Evolutionary conservation across 2,329 filamentous ascomycete genomes (phyloP).

Genomic region (Stachybotrys chartarum): DNA sequence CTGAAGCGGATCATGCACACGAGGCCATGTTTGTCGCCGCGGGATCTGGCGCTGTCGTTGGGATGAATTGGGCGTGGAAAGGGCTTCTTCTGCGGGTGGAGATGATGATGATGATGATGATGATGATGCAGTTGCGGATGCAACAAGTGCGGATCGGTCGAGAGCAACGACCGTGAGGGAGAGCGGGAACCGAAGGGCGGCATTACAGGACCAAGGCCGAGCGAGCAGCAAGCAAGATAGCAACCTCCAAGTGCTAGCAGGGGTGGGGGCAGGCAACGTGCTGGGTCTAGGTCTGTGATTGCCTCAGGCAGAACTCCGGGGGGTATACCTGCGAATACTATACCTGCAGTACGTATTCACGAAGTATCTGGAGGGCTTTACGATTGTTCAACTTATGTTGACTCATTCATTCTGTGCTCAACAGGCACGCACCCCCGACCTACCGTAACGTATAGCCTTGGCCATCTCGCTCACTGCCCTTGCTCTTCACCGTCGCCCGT

Average conservation of each 20-base stretch:
- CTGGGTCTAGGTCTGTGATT: neutral
- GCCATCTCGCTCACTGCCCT: no score
- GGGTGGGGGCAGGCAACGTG: neutral
- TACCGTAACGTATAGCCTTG: no score
- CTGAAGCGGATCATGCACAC: constrained; percentile 22
- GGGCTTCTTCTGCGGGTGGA: neutral
- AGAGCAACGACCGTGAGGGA: neutral
- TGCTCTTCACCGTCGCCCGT: no score
- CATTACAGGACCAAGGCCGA: neutral
- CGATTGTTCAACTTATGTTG: no score
- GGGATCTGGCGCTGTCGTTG: constrained; percentile 3
- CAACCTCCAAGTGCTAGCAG: neutral
- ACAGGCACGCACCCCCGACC: no score
- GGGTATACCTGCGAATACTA: neutral
- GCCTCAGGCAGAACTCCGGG: neutral
- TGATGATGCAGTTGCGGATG: neutral
- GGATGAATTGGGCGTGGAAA: neutral
- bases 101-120: neutral
- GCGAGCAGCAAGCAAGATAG: neutral
- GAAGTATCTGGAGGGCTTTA: no score
- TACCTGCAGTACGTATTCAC: no score
- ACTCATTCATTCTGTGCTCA: no score
- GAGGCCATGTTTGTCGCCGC: constrained; percentile 29
- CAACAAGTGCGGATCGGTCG: neutral
- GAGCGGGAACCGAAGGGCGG: neutral